Conservation (phyloP, 495 filamentous ascomycete genomes). For the Penicillium argentinense region DNA sequence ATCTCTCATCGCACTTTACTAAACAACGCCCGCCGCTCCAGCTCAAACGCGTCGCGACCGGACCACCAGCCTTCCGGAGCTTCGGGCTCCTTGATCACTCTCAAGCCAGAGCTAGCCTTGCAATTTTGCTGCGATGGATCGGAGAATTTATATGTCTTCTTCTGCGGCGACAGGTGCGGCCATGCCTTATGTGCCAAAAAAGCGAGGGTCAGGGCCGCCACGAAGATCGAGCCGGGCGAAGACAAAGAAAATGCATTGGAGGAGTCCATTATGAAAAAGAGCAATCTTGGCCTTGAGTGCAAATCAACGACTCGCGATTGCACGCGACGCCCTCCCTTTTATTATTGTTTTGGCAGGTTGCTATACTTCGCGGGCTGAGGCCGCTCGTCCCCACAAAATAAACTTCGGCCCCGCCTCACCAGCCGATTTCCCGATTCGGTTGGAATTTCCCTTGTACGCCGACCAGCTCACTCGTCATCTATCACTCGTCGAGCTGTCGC, state of each 20-base stretch:
- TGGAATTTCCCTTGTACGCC: constrained; percentile 13
- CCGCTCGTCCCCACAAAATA: constrained; percentile 19
- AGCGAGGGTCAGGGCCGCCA: constrained; percentile 13
- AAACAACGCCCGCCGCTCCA: constrained; percentile 55
- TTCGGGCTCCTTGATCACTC: constrained; percentile 36
- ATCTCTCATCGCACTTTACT: constrained; percentile 32
- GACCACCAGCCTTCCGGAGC: constrained; percentile 49
- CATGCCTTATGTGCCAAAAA: constrained; percentile 14
- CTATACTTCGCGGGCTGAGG: constrained; percentile 18
- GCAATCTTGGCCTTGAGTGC: background rate
- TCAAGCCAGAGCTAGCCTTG: background rate
- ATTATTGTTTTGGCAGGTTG: background rate
- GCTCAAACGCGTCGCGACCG: constrained; percentile 44
- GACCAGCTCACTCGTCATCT: background rate
- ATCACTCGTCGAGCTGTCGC: too few species aligned
- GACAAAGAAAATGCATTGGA: constrained; percentile 9
- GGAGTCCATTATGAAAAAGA: constrained; percentile 13
- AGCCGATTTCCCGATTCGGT: constrained; percentile 25
- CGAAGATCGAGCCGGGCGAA: constrained; percentile 14
- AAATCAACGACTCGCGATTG: background rate
- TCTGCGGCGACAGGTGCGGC: constrained; percentile 7
- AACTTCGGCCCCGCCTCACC: constrained; percentile 12
- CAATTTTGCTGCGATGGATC: background rate
- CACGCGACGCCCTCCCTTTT: background rate
- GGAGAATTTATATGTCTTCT: background rate